Percentiles rank a stretch among this genome's conserved stretches.
Conservation (phyloP, 805 yeast species). For the Candida caryicola region DNA sequence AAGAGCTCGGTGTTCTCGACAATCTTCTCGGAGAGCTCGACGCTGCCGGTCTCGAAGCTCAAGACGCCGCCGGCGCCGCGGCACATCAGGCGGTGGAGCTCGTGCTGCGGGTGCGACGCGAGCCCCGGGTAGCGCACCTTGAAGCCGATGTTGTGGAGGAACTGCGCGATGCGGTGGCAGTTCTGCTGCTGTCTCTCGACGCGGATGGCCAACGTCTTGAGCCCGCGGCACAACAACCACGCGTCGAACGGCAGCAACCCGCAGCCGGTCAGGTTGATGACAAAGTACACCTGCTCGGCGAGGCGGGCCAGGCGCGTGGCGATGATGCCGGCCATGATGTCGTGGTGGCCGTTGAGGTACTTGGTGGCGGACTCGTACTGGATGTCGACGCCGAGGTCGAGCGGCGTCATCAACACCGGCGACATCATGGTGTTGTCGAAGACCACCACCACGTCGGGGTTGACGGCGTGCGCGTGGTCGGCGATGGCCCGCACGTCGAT, state of each 20-base stretch:
- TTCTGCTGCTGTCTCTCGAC: slow-evolving; percentile 81
- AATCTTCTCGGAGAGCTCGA: slow-evolving; percentile 61
- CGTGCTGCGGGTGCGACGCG: slow-evolving; percentile 76
- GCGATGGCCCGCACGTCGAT: slow-evolving; percentile 73
- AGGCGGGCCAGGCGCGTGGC: slow-evolving; percentile 64
- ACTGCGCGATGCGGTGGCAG: slow-evolving; percentile 71
- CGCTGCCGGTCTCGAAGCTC: slow-evolving; percentile 81
- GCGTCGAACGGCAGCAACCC: slow-evolving; percentile 91
- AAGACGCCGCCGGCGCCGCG: slow-evolving; percentile 88
- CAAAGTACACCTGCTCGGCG: slow-evolving; percentile 68
- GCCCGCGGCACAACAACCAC: slow-evolving; percentile 85
- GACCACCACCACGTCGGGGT: slow-evolving; percentile 69
- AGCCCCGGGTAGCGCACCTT: slow-evolving; percentile 86
- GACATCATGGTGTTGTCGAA: slow-evolving; percentile 98
- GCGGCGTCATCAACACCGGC: slow-evolving; percentile 79
- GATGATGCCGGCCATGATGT: slow-evolving; percentile 91
- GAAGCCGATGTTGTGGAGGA: slow-evolving; percentile 65
- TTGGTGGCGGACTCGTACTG: slow-evolving; percentile 94
- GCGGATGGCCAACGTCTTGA: slow-evolving; percentile 83
- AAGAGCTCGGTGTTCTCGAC: slow-evolving; percentile 75
- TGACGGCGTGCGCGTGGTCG: slow-evolving; percentile 59
- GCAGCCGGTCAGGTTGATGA: slow-evolving; percentile 86
- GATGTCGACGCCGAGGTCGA: slow-evolving; percentile 83
- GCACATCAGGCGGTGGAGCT: slow-evolving; percentile 71
- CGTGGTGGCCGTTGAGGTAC: slow-evolving; percentile 92